phyloP scores from a whole-genome alignment of 2,329 filamentous ascomycete genomes.

The Botrytis pseudocinerea region DNA sequence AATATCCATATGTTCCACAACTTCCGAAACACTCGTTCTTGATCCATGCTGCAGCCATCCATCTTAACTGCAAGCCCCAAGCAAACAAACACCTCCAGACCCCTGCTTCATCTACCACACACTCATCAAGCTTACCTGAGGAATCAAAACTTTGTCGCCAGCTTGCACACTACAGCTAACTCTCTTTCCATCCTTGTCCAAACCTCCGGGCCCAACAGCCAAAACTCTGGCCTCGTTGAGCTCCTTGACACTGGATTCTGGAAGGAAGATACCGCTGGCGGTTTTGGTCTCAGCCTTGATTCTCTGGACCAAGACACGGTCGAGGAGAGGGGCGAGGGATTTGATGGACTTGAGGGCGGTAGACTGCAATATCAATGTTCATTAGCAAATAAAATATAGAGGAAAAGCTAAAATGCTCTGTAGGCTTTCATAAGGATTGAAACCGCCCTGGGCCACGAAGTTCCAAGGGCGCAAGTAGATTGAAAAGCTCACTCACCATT shows the following conservation, averaged over 20 bases:
- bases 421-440: neutral
- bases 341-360: conserved; percentile 92
- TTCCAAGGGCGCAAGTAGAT: neutral
- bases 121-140: conserved; percentile 64
- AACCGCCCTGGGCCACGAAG: neutral
- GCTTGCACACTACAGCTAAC: conserved; percentile 77
- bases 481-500: conserved; percentile 17
- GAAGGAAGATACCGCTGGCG: conserved; percentile 94
- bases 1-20: neutral
- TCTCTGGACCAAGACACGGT: conserved; percentile 97
- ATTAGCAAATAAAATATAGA: neutral
- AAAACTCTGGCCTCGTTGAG: conserved; percentile 97
- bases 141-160: conserved; percentile 94
- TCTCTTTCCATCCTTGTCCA: conserved; percentile 88
- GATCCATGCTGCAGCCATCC: conserved; percentile 6
- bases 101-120: neutral
- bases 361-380: conserved; percentile 46
- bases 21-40: neutral
- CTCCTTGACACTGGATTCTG: conserved; percentile 95
- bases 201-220: conserved; percentile 84
- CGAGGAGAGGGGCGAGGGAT: conserved; percentile 89
- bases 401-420: neutral
- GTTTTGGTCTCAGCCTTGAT: conserved; percentile 97
- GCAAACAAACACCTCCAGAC: conserved; percentile 14
- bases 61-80: conserved; percentile 4